Base-by-base conservation (phyloP, 371 early-diverging fungal species). In the Blastocladiella emersonii region DNA sequence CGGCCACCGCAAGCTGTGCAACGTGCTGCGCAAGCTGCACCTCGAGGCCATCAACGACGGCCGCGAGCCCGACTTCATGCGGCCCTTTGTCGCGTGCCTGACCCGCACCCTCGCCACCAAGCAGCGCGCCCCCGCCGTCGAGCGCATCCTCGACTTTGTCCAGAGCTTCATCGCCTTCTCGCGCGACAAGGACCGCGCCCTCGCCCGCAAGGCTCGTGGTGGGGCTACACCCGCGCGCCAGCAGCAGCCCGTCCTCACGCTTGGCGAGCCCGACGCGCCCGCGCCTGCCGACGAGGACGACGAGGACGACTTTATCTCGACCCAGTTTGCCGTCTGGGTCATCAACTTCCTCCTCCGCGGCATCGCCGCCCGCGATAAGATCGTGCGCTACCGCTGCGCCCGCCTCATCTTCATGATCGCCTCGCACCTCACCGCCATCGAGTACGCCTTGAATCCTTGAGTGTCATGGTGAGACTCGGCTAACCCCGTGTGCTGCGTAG, bases 1-100 rank as follows among this genome's bases (percentile, higher is more conserved):
- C 25, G 59, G 37, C 27, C 59, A 59, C 32, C 59, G 59, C 15
- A 59, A 59, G 43, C 59, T 59, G 30, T 34, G 10, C 59, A 59
- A 59, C 35, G 0, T 17, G 25, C 13, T 59, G 59, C 37, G 59
- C 37, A 15, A 15, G 25, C 12, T 37, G 25, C 59, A 59, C 59
- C 41, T 41, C 1, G 59, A 59, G 25, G 37, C 44, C 13, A 13
- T 59, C 37, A 8, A 21, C 41, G 8, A 10, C 1, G 4, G 30
- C 15, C 12, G 17, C 8, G 35, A 34, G 37, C 37, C 12, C 10
- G 59, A 59, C 30, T 59, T 51, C 23, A 25, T 30, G 15, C 53
- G 53, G 5, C 53, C 53, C 2, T 32, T 59, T 59, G 59, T 34
- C 21, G 3, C 12, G 41, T 15, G n/a, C 30, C 25, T 59, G 15